phyloP scores from a whole-genome alignment of 2,329 filamentous ascomycete genomes.

The Grosmannia serpens region DNA sequence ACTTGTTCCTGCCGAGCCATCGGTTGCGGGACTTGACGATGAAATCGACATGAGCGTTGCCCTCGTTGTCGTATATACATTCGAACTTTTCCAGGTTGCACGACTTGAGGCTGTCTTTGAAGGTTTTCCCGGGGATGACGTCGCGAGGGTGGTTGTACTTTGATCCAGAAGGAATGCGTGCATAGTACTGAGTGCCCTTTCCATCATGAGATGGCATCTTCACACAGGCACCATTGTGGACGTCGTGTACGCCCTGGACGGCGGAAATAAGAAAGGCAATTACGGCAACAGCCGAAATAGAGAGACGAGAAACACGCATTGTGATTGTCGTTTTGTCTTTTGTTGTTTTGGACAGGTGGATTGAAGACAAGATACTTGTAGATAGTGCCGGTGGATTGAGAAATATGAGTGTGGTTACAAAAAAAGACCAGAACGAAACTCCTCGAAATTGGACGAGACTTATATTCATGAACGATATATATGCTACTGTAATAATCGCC shows the following conservation, averaged over 20 bases:
- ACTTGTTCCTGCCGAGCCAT: not conserved
- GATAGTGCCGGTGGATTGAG: not conserved
- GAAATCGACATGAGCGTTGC: constrained; percentile 4
- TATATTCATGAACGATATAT: too few species aligned
- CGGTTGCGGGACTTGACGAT: not conserved
- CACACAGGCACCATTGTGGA: not conserved
- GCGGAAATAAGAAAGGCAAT: not conserved
- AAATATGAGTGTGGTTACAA: not conserved
- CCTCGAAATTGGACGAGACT: too few species aligned
- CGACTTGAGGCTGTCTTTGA: not conserved
- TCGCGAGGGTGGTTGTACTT: not conserved
- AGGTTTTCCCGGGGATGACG: not conserved
- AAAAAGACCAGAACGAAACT: not conserved
- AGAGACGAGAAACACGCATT: not conserved
- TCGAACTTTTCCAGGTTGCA: not conserved
- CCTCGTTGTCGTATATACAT: not conserved
- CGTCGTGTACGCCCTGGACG: not conserved
- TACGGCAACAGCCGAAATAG: not conserved
- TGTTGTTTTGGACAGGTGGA: not conserved
- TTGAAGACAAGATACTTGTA: too few species aligned
- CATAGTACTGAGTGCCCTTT: not conserved
- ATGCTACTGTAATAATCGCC: too few species aligned
- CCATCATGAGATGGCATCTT: not conserved
- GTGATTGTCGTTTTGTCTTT: not conserved
- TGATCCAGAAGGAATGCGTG: not conserved